Conservation (phyloP, 257 asterid species). For the Ehretia macrophylla region DNA sequence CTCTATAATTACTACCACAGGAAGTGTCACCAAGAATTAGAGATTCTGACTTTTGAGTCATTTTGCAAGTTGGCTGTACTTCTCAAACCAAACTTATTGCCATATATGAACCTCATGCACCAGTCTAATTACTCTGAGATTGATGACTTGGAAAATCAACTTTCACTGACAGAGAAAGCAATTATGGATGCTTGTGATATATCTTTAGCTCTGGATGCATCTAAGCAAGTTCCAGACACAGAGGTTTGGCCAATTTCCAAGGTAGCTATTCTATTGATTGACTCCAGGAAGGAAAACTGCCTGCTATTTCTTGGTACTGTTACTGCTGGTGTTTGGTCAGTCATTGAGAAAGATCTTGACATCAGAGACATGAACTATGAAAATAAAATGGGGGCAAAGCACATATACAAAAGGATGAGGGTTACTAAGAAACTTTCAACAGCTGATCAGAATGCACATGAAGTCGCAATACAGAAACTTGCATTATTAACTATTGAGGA, state of each 20-base stretch:
- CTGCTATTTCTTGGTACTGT: slow-evolving; percentile 12
- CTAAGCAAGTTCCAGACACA: slow-evolving; percentile 10
- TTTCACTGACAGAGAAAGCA: slow-evolving; percentile 25
- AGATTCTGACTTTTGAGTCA: slow-evolving; percentile 17
- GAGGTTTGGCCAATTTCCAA: slow-evolving; percentile 24
- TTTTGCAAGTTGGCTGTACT: slow-evolving; percentile 26
- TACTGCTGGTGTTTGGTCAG: slow-evolving; percentile 22
- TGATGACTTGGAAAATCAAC: slow-evolving; percentile 23
- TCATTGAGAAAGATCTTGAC: slow-evolving; percentile 24
- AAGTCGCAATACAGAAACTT: slow-evolving; percentile 9
- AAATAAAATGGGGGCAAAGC: slow-evolving; percentile 2
- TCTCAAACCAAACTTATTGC: slow-evolving; percentile 22
- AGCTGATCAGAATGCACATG: slow-evolving; percentile 9
- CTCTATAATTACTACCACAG: slow-evolving; percentile 28
- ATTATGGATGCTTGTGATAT: slow-evolving; percentile 26
- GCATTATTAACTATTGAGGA: slow-evolving; percentile 19
- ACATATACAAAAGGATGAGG: slow-evolving; percentile 14
- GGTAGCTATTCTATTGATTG: slow-evolving; percentile 22
- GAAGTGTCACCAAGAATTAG: slow-evolving; percentile 13
- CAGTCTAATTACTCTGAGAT: slow-evolving; percentile 13
- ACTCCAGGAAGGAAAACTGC: slow-evolving; percentile 21
- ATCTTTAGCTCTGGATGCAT: slow-evolving; percentile 19
- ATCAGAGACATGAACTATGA: slow-evolving; percentile 2
- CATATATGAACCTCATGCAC: slow-evolving; percentile 24
- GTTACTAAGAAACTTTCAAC: neutral